A percentile compares a stretch with the other conserved stretches of the same genome.
Evolutionary conservation across 257 asterid species (phyloP).

Genomic region (Solanum chmielewskii): DNA sequence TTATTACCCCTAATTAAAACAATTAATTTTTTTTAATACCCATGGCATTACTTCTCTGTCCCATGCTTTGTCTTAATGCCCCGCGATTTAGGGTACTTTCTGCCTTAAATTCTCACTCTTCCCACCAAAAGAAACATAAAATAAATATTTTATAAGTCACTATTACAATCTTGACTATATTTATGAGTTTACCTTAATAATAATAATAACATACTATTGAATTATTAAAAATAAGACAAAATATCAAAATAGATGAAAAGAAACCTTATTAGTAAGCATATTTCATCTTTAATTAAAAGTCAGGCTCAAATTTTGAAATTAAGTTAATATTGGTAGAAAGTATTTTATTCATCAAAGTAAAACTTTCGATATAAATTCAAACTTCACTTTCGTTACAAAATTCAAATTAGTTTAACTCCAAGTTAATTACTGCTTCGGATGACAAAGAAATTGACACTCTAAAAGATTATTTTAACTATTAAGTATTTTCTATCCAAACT

Average conservation of each 20-base stretch:
- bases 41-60: conserved; percentile 19
- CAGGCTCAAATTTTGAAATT: too few relatives aligned
- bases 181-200: background rate
- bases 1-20: background rate
- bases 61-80: conserved; percentile 13
- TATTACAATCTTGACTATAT: background rate
- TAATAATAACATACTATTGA: background rate
- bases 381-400: background rate
- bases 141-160: background rate
- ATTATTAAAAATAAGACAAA: background rate
- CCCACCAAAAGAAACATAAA: background rate
- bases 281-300: too few relatives aligned
- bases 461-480: background rate
- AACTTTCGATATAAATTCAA: background rate
- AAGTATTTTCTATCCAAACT: background rate
- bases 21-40: background rate
- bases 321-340: background rate
- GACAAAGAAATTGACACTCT: background rate
- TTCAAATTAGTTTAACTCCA: background rate
- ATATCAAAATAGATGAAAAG: background rate
- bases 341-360: background rate
- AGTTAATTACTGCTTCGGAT: background rate
- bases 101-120: background rate
- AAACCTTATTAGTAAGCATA: background rate
- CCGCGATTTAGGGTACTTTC: conserved; percentile 10